A percentile compares a stretch with the other conserved stretches of the same genome.
Conservation (phyloP, 495 filamentous ascomycete genomes). For the Tuber indicum region DNA sequence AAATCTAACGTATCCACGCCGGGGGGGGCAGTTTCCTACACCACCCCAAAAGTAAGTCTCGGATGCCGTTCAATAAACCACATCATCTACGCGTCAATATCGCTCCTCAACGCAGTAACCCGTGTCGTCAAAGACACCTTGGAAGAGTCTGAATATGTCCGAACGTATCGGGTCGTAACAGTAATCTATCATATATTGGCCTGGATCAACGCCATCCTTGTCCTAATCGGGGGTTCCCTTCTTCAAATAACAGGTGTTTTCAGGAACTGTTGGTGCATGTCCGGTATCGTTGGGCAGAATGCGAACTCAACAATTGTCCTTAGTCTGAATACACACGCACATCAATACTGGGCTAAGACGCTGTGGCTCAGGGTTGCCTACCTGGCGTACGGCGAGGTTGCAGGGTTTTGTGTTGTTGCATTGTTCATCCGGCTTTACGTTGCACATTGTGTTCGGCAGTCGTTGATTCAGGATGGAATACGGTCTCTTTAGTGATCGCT, state of each 20-base stretch:
- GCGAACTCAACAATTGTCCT: slow-evolving; percentile 25
- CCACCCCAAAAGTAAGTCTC: slow-evolving; percentile 36
- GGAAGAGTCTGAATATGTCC: slow-evolving; percentile 1
- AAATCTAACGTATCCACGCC: background rate
- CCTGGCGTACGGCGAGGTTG: slow-evolving; percentile 32
- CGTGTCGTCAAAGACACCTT: slow-evolving; percentile 27
- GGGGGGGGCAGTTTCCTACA: slow-evolving; percentile 23
- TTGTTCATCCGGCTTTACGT: slow-evolving; percentile 30
- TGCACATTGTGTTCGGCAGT: slow-evolving; percentile 20
- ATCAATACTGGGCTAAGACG: slow-evolving; percentile 33
- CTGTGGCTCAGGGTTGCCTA: slow-evolving; percentile 36
- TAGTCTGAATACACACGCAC: slow-evolving; percentile 28
- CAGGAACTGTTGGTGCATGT: slow-evolving; percentile 35
- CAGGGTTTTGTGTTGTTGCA: slow-evolving; percentile 22
- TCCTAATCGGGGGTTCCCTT: slow-evolving; percentile 31
- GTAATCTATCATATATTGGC: slow-evolving; percentile 16
- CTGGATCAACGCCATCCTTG: slow-evolving; percentile 25
- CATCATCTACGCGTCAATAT: slow-evolving; percentile 33
- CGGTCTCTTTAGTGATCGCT: background rate
- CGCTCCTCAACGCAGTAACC: slow-evolving; percentile 31
- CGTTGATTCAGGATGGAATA: slow-evolving; percentile 8
- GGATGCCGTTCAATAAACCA: slow-evolving; percentile 40
- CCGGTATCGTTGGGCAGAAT: slow-evolving; percentile 23
- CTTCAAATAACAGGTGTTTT: slow-evolving; percentile 35
- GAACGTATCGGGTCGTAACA: background rate